These are phyloP conservation scores for Nicotiana obtusifolia DNA, from an alignment of 257 asterid species.

Conservation along the genomic window DNA sequence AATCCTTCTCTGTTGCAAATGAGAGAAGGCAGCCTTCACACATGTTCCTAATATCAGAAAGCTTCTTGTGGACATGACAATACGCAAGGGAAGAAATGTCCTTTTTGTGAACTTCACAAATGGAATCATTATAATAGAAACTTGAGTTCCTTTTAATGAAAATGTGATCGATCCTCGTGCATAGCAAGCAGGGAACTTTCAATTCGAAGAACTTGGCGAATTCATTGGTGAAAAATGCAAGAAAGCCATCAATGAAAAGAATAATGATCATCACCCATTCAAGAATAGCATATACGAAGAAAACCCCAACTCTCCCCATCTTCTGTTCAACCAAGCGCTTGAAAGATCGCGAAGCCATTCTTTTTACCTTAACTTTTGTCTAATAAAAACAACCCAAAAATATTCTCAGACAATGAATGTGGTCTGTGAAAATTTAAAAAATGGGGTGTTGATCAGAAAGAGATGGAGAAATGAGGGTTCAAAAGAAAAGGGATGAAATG, in stretches of 20 bases:
- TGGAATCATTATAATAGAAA: slow-evolving; percentile 65
- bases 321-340: slow-evolving; percentile 43
- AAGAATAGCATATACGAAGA: slow-evolving; percentile 50
- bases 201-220: slow-evolving; percentile 59
- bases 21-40: slow-evolving; percentile 79
- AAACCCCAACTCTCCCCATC: slow-evolving; percentile 49
- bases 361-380: neutral
- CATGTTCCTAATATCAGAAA: slow-evolving; percentile 65
- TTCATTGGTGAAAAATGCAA: slow-evolving; percentile 57
- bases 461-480: slow-evolving; percentile 9
- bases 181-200: slow-evolving; percentile 68
- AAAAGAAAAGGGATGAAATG: slow-evolving; percentile 20
- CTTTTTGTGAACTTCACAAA: slow-evolving; percentile 77
- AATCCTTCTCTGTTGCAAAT: slow-evolving; percentile 51
- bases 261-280: slow-evolving; percentile 68
- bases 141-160: slow-evolving; percentile 40
- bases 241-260: slow-evolving; percentile 65
- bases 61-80: slow-evolving; percentile 69
- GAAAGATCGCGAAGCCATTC: slow-evolving; percentile 19
- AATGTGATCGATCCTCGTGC: slow-evolving; percentile 68
- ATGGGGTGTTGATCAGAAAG: neutral
- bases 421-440: neutral
- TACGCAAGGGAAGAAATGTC: slow-evolving; percentile 76
- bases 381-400: neutral
- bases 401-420: neutral